phyloP scores from a whole-genome alignment of 2,329 filamentous ascomycete genomes.

The Beauveria pseudobassiana region DNA sequence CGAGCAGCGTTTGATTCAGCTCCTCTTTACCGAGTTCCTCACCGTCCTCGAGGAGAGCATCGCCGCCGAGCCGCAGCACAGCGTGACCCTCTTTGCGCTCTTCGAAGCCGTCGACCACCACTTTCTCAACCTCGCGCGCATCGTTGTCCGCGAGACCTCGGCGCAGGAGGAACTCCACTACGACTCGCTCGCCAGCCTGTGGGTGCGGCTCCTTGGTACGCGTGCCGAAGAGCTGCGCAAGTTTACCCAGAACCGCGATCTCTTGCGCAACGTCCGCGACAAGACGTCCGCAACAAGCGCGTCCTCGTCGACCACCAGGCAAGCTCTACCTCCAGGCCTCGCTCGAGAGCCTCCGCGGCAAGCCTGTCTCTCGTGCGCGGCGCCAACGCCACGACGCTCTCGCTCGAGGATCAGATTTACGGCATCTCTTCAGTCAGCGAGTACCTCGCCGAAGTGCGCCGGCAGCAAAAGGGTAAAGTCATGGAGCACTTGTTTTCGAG shows the following conservation, averaged over 20 bases:
- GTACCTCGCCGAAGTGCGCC: slow-evolving; percentile 67
- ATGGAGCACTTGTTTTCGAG: slow-evolving; percentile 70
- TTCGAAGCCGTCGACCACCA: slow-evolving; percentile 88
- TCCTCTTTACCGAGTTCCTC: slow-evolving; percentile 79
- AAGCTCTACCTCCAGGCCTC: slow-evolving; percentile 80
- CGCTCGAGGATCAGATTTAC: slow-evolving; percentile 76
- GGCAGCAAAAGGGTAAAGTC: slow-evolving; percentile 74
- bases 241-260: slow-evolving; percentile 80
- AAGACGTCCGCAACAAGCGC: slow-evolving; percentile 81
- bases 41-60: slow-evolving; percentile 84
- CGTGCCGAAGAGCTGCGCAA: slow-evolving; percentile 72
- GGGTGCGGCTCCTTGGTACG: slow-evolving; percentile 76
- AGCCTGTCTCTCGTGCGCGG: slow-evolving; percentile 76
- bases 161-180: slow-evolving; percentile 73
- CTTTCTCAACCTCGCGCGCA: slow-evolving; percentile 80
- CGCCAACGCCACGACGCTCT: slow-evolving; percentile 51
- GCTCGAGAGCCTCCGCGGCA: slow-evolving; percentile 74
- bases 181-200: slow-evolving; percentile 75
- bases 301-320: slow-evolving; percentile 79
- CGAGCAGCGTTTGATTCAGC: slow-evolving; percentile 71
- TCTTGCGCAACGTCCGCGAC: slow-evolving; percentile 71
- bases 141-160: slow-evolving; percentile 75
- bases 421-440: slow-evolving; percentile 74
- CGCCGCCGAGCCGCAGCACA: slow-evolving; percentile 73
- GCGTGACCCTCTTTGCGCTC: slow-evolving; percentile 73